Base-by-base conservation (phyloP, 495 filamentous ascomycete genomes). In the Penicillium ochrochloron region DNA sequence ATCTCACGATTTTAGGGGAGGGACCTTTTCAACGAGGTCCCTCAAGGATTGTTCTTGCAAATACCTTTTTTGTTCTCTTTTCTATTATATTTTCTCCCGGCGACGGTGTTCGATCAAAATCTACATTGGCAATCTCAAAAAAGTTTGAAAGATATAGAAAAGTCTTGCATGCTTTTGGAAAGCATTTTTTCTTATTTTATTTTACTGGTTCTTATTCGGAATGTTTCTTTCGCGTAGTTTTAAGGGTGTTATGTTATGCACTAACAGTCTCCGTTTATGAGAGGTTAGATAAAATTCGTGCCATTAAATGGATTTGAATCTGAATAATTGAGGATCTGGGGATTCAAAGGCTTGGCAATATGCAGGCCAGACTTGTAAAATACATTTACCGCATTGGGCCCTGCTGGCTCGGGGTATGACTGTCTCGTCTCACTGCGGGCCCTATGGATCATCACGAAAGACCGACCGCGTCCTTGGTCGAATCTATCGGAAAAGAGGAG, bases 21-120 rank as follows among this genome's bases (percentile, higher is more conserved):
- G 62, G 65, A 44, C 50, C 61, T 37, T 66, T 62, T 72, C 70
- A 72, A 72, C 70, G 62, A 72, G 68, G 65, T 57, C 60, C 46
- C 35, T 21, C 17, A 17, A 42, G 39, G 39, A 59, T 17, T 29
- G 37, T 52, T 29, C 54, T 54, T 52, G 59, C 50, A 41, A 53
- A 54, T 37, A 61, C 46, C 33, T 51, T 35, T 14, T 39, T 27
- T 7, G 3, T 14, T 6, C 7, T 33, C 5, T 8, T 53, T 33
- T 53, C 21, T 25, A 21, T 9, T 25, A 50, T 19, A 50, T 50
- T 44, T 19, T 19, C 37, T 27, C n/a, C 42, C 5, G 57, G 27
- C 12, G 29, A 35, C 39, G 39, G 25, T 29, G 51, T 33, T 33
- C 23, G 39, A 37, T 25, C 35, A 62, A 48, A 57, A 27, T 17